phyloP scores from a whole-genome alignment of 2,329 filamentous ascomycete genomes.

The Alternaria solani region DNA sequence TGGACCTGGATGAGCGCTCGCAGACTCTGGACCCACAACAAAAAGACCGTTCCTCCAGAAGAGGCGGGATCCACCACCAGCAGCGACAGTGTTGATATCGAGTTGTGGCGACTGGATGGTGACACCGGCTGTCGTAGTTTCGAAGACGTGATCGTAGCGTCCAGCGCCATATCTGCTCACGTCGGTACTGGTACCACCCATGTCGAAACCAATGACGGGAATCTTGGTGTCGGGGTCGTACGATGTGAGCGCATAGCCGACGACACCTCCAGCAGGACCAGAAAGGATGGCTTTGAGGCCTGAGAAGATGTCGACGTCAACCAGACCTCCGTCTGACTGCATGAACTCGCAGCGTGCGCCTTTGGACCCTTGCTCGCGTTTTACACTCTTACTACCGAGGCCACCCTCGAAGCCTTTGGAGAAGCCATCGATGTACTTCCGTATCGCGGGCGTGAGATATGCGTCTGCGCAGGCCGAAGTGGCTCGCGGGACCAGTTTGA shows the following conservation, averaged over 20 bases:
- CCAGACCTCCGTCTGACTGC: conserved; percentile 80
- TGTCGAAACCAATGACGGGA: conserved; percentile 93
- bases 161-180: conserved; percentile 87
- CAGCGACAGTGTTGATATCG: conserved; percentile 94
- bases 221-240: conserved; percentile 84
- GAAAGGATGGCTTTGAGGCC: conserved; percentile 86
- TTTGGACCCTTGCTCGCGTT: conserved; percentile 68
- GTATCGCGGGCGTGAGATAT: conserved; percentile 80
- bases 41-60: conserved; percentile 92
- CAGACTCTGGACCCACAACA: conserved; percentile 88
- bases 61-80: conserved; percentile 82
- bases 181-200: conserved; percentile 93
- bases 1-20: conserved; percentile 86
- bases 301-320: conserved; percentile 81
- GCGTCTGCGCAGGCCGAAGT: conserved; percentile 82
- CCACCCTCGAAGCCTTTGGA: conserved; percentile 82
- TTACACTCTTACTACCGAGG: conserved; percentile 77
- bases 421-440: conserved; percentile 80
- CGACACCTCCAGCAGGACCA: conserved; percentile 90
- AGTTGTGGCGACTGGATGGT: conserved; percentile 92
- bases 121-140: conserved; percentile 92
- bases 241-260: conserved; percentile 89
- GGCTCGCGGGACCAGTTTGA: conserved; percentile 78
- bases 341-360: conserved; percentile 92
- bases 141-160: conserved; percentile 90